Evolutionary conservation across 257 asterid genomes (phyloP), one percentile per base, ranked within the genome.

Genomic region (Scutellaria minor): DNA sequence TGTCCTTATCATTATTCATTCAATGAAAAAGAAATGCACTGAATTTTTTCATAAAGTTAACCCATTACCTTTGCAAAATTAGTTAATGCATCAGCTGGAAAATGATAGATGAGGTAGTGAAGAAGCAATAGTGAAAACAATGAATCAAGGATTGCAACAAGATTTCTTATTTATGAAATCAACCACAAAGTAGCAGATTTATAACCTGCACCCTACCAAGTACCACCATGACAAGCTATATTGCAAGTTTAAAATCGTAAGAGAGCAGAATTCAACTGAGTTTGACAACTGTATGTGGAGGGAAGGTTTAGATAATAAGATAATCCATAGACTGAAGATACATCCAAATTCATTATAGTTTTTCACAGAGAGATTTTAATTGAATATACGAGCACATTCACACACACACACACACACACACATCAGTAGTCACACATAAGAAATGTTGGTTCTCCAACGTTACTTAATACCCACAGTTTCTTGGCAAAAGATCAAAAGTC

Each of bases 1-100:
- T 50, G 59, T 37, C 52, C 50, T 45, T 50, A 67, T 39, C 68
- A 31, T 42, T 47, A 39, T 47, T 54, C 12, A 54, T 79, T 65
- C 42, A 27, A 42, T 47, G 35, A 11, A 20, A 60, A 50, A 31
- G 58, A 13, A 50, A 3, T 1, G 35, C 45, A 61, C 7, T 22
- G 4, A 47, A 44, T 47, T 44, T n/a, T 46, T 46, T 50, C 68
- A 44, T 70, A 46, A 64, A 46, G 11, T 20, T 3, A 54, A 40
- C 14, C 22, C 44, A 42, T 50, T 39, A 24, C 55, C 70, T 61
- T 20, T 52, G 35, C 18, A 47, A 27, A 70, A 15, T 70, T 45
- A 56, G 13, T 24, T 44, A 57, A 72, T 11, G 51, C 7, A 54
- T 50, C 59, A 24, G 50, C 57, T 40, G 46, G 71, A 63, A 10